Percentiles rank a stretch among this genome's conserved stretches.
phyloP scores from a whole-genome alignment of 495 filamentous ascomycete species.

The Staphylotrichum tortipilum region DNA sequence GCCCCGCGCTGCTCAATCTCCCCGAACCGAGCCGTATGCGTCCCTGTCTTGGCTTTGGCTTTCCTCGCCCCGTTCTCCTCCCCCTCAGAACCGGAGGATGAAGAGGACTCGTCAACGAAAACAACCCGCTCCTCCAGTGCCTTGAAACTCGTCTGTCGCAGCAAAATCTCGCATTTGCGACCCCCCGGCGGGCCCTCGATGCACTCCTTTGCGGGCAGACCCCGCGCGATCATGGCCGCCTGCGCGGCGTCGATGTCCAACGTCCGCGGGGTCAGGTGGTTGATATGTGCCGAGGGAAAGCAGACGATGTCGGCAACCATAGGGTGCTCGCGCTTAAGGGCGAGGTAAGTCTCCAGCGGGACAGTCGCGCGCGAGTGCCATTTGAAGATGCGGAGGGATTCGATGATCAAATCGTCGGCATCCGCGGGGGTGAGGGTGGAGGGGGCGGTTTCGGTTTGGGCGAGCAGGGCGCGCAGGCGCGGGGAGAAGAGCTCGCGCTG shows the following conservation, averaged over 20 bases:
- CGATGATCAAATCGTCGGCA: conserved; percentile 25
- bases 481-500: conserved; percentile 32
- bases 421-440: conserved; percentile 17
- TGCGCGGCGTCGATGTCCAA: conserved; percentile 37
- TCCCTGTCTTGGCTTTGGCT: too few relatives aligned
- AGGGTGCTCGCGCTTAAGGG: conserved; percentile 31
- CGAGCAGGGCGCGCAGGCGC: conserved; percentile 7
- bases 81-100: neutral
- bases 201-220: conserved; percentile 31
- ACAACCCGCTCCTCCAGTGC: conserved; percentile 33
- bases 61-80: too few relatives aligned
- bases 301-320: conserved; percentile 37
- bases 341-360: conserved; percentile 30
- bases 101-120: conserved; percentile 9
- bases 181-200: conserved; percentile 35
- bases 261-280: conserved; percentile 39
- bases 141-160: conserved; percentile 39
- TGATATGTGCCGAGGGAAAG: conserved; percentile 36
- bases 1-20: conserved; percentile 39
- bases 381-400: conserved; percentile 31
- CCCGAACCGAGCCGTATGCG: conserved; percentile 37
- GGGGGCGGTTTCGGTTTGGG: neutral
- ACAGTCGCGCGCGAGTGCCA: conserved; percentile 35
- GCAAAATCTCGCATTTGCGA: conserved; percentile 28
- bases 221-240: conserved; percentile 23